Percentiles rank a stretch among this genome's conserved stretches.
phyloP scores from a whole-genome alignment of 2,329 filamentous ascomycete species.

The Alternaria gaisen region DNA sequence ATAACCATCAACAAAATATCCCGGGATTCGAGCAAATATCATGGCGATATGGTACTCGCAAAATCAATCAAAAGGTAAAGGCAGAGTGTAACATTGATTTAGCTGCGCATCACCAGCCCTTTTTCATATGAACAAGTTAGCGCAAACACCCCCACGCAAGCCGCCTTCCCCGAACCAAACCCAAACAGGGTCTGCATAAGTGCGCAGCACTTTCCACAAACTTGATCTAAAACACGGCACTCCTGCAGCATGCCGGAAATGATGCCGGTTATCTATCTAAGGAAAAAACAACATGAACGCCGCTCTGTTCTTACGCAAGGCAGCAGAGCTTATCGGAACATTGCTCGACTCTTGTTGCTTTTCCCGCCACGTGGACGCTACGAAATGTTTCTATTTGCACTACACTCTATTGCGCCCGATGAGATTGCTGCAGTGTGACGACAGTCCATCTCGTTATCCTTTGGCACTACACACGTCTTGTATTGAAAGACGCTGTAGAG shows the following conservation, averaged over 20 bases:
- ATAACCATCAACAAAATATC: too few species aligned
- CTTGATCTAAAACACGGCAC: background rate
- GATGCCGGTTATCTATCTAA: background rate
- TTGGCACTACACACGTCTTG: background rate
- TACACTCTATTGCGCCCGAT: background rate
- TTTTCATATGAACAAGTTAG: background rate
- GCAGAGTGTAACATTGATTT: background rate
- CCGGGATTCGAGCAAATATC: too few species aligned
- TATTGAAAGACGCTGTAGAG: background rate
- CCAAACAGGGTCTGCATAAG: background rate
- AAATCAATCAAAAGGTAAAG: background rate
- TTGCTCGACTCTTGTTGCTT: background rate
- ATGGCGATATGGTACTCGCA: background rate
- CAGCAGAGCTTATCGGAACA: background rate
- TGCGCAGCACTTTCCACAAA: background rate
- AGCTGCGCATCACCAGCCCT: background rate
- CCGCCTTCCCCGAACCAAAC: background rate
- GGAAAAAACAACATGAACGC: background rate
- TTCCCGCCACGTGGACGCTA: background rate
- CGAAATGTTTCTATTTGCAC: background rate
- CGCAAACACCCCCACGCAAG: constrained; percentile 1
- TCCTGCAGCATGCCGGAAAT: background rate
- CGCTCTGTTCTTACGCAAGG: background rate
- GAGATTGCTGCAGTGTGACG: background rate
- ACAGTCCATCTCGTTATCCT: background rate